Conservation (phyloP, 73 alveolate species). For the Blepharisma stoltei region DNA sequence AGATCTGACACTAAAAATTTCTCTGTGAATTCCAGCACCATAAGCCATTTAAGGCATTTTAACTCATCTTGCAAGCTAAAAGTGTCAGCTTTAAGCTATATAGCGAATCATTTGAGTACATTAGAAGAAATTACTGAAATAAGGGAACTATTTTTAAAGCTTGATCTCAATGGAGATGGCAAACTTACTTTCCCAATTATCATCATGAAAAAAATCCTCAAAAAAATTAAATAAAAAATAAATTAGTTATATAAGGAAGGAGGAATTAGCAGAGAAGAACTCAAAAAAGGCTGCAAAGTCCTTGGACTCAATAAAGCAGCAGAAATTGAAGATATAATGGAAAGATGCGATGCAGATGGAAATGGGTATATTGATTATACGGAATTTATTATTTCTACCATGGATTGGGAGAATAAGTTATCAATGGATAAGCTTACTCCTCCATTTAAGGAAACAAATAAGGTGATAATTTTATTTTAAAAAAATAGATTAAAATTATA, state of each 20-base stretch:
- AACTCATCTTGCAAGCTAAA: not conserved
- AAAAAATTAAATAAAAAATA: too few species aligned
- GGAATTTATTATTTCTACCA: too few species aligned
- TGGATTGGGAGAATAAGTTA: slow-evolving; percentile 41
- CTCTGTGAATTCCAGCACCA: not conserved
- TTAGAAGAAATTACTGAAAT: slow-evolving; percentile 23
- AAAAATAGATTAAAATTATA: too few species aligned
- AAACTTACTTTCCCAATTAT: too few species aligned
- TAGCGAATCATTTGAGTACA: not conserved
- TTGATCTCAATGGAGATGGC: slow-evolving; percentile 58
- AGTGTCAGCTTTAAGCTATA: not conserved
- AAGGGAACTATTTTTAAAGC: slow-evolving; percentile 32
- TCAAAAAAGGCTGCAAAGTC: slow-evolving; percentile 21
- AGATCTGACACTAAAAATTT: not conserved
- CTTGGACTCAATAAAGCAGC: slow-evolving; percentile 36
- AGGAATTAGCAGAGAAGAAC: too few species aligned
- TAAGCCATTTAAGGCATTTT: not conserved
- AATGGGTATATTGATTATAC: too few species aligned
- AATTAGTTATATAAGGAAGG: too few species aligned
- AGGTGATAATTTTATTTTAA: too few species aligned
- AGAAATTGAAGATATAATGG: not conserved
- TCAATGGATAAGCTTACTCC: slow-evolving; percentile 39
- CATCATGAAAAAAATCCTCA: too few species aligned
- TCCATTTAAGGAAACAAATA: too few species aligned
- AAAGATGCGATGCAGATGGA: slow-evolving; percentile 4